Evolutionary conservation across 1,139 yeast species (phyloP).

Genomic region (Yamadazyma siamensis): DNA sequence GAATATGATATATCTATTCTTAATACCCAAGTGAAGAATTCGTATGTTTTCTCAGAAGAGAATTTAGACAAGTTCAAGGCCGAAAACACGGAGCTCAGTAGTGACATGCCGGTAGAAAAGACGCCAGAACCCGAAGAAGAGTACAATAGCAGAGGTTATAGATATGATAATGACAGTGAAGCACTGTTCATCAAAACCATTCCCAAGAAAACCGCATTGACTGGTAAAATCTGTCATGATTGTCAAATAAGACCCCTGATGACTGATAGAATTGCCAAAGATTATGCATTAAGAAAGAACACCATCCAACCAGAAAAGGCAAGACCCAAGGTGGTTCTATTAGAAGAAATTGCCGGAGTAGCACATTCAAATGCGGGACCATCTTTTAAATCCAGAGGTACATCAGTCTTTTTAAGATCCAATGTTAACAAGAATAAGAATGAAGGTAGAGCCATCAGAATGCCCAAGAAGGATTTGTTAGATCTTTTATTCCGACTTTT

Average conservation of each 20-base stretch:
- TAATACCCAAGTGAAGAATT: constrained; percentile 77
- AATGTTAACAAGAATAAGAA: constrained; percentile 33
- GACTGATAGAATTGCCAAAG: constrained; percentile 64
- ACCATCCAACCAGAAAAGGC: constrained; percentile 39
- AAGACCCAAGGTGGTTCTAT: constrained; percentile 72
- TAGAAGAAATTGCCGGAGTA: constrained; percentile 85
- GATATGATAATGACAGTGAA: constrained; percentile 9
- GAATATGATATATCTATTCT: constrained; percentile 78
- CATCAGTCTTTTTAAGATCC: constrained; percentile 57
- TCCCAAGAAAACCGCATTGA: constrained; percentile 79
- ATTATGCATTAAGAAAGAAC: constrained; percentile 45
- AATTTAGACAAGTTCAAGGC: constrained; percentile 69
- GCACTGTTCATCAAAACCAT: constrained; percentile 77
- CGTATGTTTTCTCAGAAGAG: constrained; percentile 88
- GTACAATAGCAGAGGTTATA: constrained; percentile 1
- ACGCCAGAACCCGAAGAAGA: constrained; percentile 16
- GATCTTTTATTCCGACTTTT: constrained; percentile 84
- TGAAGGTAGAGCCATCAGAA: constrained; percentile 89
- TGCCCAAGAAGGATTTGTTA: constrained; percentile 89
- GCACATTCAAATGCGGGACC: constrained; percentile 84
- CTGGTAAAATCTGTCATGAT: constrained; percentile 90
- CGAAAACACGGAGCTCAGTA: constrained; percentile 21
- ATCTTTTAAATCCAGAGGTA: constrained; percentile 64
- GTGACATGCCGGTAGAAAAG: constrained; percentile 12
- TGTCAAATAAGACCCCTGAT: constrained; percentile 83